Evolutionary conservation across 768 basidiomycete species (phyloP).

Genomic region (Suillus luteus): DNA sequence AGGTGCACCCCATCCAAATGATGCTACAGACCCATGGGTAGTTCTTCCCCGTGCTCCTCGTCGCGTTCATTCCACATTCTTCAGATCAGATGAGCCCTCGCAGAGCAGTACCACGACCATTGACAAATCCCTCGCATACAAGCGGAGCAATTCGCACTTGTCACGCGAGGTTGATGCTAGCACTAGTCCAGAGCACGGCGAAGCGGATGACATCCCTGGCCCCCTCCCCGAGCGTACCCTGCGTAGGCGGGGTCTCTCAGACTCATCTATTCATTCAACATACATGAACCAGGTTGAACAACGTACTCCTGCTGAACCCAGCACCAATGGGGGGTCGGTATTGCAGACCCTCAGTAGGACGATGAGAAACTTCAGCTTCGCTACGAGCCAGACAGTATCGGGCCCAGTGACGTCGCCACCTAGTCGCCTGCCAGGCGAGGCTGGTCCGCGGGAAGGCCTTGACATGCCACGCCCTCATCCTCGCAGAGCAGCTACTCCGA

Average conservation of each 20-base stretch:
- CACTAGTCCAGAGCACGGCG: conserved; percentile 35
- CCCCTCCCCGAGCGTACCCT: conserved; percentile 69
- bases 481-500: conserved; percentile 25
- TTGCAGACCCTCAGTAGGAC: conserved; percentile 56
- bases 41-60: conserved; percentile 51
- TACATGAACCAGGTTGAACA: conserved; percentile 62
- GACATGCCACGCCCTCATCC: conserved; percentile 23
- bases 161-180: conserved; percentile 68
- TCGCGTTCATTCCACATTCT: conserved; percentile 30
- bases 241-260: conserved; percentile 80
- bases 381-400: conserved; percentile 32
- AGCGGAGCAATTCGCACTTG: conserved; percentile 34
- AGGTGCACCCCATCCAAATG: conserved; percentile 63
- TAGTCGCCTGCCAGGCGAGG: conserved; percentile 7
- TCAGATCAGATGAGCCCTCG: conserved; percentile 20
- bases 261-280: conserved; percentile 90
- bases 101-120: conserved; percentile 29
- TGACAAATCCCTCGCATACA: conserved; percentile 23
- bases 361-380: conserved; percentile 49
- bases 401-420: conserved; percentile 18
- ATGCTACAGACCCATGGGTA: conserved; percentile 69
- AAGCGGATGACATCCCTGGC: conserved; percentile 45
- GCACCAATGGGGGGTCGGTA: conserved; percentile 39
- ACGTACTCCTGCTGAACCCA: conserved; percentile 10
- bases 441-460: conserved; percentile 9